Base-by-base conservation (phyloP, 2,329 filamentous ascomycete species). In the Cercospora janseana region DNA sequence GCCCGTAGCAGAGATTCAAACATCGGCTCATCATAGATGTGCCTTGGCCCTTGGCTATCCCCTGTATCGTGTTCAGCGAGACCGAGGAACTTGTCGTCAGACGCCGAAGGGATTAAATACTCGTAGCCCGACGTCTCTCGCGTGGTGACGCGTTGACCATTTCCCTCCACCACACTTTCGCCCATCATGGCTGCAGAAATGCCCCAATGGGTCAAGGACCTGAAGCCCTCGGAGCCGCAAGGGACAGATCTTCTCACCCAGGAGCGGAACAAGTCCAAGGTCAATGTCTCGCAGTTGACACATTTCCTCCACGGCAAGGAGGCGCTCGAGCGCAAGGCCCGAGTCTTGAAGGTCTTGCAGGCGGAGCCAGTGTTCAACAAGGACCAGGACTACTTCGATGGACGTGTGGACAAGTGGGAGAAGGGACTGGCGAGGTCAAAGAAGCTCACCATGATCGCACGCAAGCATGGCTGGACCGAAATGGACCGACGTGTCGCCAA, bases 321-420 rank as follows among this genome's bases (percentile, higher is more conserved):
- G 51, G 75, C 75, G 4, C 73, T 89, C 8, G 75, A 83, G 49
- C 75, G 79, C 34, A 82, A 84, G 61, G 70, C 78, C 2, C 72
- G 72, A 18, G 76, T 91, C 21, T 71, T 88, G 4, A 70, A 78
- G 40, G 76, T 88, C n/a, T 76, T 91, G 4, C 73, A 83, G 60
- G 67, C 75, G 0, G 85, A 91, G 51, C 79, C 80, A 45, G 77
- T 88, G 49, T 90, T 91, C 59, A 84, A 90, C 70, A 91, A 90
- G 72, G 82, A 82, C 3, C 82, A 86, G 57, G 88, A 89, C 66
- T 88, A 88, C 70, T 87, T 87, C 66, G 77, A 81, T 58, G 85
- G 86, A 32, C 75, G 87, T 35, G 76, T 80, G 20, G 84, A 87
- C 55, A 78, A 82, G 41, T 83, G 90, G 62, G 79, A 87, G 64